Base-by-base conservation (phyloP, 805 yeast genomes). In the Yarrowia keelungensis region DNA sequence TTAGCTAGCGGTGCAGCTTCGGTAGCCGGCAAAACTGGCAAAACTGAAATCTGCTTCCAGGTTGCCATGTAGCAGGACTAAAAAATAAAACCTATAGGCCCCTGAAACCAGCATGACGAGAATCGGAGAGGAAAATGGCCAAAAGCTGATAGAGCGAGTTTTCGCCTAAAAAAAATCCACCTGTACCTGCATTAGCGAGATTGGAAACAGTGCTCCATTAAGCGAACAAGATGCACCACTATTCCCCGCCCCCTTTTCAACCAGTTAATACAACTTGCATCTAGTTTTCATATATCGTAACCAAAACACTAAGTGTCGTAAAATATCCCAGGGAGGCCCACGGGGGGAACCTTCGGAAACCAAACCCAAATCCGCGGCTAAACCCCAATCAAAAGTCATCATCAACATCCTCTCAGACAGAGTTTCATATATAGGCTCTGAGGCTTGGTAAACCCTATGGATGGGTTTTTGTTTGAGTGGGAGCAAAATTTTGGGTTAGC, bases 1-100 rank as follows among this genome's bases (percentile, higher is more conserved):
- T 53, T 53, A 53, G 58, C 58, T 53, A 53, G 58, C 45, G 8
- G 43, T 53, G 58, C 58, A 53, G 58, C 3, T 38, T 14, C 58
- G 58, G 58, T 38, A 38, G 58, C 35, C 58, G 35, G 58, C 58
- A 53, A 41, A 35, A 46, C 35, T 4, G 12, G n/a, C n/a, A 46
- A 46, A 46, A 26, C 46, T n/a, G 46, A 42, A n/a, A 14, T 41
- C 43, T 26, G 32, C 32, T 26, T 3, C 32, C 32, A 26, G 4
- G 32, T 26, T 5, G 7, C 32, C 32, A 26, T 26, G 32, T 26
- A 26, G 32, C 32, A 26, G 16, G n/a, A 10, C 46, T 43, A 43
- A 16, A 36, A 5, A 12, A 51, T 36, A 36, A 51, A 50, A 50
- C 54, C 12, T 26, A 35, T 35, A 50, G 15, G 22, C 54, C 54